phyloP scores from a whole-genome alignment of 1,284 basidiomycete genomes.

The Stereum hirsutum region DNA sequence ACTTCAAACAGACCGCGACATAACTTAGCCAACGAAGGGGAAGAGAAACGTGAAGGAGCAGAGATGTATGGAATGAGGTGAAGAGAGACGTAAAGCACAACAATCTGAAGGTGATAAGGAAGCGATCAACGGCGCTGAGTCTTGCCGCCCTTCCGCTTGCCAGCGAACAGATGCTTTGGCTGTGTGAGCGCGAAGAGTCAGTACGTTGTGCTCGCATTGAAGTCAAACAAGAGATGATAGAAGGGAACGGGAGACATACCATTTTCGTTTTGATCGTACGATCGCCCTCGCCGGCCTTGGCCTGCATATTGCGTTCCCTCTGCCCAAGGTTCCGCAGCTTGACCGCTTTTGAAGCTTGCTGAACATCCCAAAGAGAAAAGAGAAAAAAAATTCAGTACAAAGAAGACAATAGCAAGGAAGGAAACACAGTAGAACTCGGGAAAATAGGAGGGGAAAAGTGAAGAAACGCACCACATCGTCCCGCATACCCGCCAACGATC shows the following conservation, averaged over 20 bases:
- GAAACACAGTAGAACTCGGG: too few relatives aligned
- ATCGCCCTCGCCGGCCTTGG: conserved; percentile 87
- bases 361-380: conserved; percentile 13
- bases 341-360: conserved; percentile 76
- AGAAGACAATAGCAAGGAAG: not conserved
- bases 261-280: conserved; percentile 73
- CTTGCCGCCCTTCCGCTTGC: conserved; percentile 86
- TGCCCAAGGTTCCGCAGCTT: conserved; percentile 80
- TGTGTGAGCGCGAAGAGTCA: conserved; percentile 21
- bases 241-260: conserved; percentile 48
- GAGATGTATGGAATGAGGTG: not conserved
- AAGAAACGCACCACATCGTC: conserved; percentile 48
- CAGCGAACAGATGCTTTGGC: conserved; percentile 83
- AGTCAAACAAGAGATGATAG: not conserved
- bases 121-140: conserved; percentile 61
- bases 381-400: conserved; percentile 4
- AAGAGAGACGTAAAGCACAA: not conserved
- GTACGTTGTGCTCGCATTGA: not conserved
- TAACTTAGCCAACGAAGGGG: too few relatives aligned
- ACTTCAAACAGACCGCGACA: too few relatives aligned
- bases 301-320: conserved; percentile 77
- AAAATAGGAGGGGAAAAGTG: not conserved
- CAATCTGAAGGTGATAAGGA: not conserved
- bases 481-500: conserved; percentile 74
- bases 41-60: too few relatives aligned